Evolutionary conservation across 202 grass and related monocot species (phyloP).

Genomic region (Brachypodium distachyon): DNA sequence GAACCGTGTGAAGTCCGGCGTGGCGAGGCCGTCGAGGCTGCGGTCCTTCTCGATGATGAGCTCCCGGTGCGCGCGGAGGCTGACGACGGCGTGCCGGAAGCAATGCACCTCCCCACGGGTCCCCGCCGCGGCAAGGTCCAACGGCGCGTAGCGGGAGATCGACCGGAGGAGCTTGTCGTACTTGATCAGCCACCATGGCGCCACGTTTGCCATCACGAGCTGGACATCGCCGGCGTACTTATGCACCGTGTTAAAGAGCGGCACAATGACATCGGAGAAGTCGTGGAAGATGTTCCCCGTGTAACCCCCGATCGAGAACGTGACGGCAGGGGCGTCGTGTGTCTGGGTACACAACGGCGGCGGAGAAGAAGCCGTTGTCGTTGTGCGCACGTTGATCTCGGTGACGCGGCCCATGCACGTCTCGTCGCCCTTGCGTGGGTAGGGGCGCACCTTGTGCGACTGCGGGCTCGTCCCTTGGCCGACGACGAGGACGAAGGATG

Average conservation of each 20-base stretch:
- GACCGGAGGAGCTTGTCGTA: slow-evolving; percentile 41
- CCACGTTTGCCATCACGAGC: slow-evolving; percentile 44
- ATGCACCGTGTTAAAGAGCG: slow-evolving; percentile 44
- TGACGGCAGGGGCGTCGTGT: slow-evolving; percentile 30
- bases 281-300: slow-evolving; percentile 93
- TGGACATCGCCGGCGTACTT: slow-evolving; percentile 49
- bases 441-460: slow-evolving; percentile 47
- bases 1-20: slow-evolving; percentile 66
- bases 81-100: slow-evolving; percentile 33
- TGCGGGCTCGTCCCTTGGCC: background rate
- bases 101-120: slow-evolving; percentile 47
- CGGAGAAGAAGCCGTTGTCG: background rate
- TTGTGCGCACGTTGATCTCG: slow-evolving; percentile 34
- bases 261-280: slow-evolving; percentile 76
- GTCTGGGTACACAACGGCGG: slow-evolving; percentile 25
- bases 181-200: slow-evolving; percentile 67
- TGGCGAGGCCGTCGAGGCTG: slow-evolving; percentile 40
- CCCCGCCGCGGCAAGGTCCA: slow-evolving; percentile 37
- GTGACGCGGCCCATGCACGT: slow-evolving; percentile 36
- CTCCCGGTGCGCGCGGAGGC: slow-evolving; percentile 63
- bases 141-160: slow-evolving; percentile 37
- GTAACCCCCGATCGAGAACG: slow-evolving; percentile 73
- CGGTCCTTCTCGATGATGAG: slow-evolving; percentile 50
- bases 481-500: slow-evolving; percentile 30
- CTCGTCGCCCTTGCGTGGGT: slow-evolving; percentile 63